Base-by-base conservation (phyloP, 352 stramenopile species). In the Nothophytophthora sp. region DNA sequence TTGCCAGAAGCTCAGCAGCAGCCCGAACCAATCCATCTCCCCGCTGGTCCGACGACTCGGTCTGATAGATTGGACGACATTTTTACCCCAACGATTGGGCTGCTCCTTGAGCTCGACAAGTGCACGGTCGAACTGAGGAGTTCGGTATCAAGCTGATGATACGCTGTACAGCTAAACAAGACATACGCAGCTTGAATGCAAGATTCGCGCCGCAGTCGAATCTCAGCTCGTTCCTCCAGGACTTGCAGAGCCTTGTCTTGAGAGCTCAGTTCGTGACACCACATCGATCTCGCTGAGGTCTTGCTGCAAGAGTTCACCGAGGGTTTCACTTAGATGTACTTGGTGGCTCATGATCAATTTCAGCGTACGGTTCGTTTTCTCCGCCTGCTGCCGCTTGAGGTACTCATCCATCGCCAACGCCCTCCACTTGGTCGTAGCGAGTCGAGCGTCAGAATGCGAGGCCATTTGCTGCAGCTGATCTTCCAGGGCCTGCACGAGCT, bases 361-460 rank as follows among this genome's bases (percentile, higher is more conserved):
- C 1, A 73, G 37, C 5, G 16, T 40, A 24, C 49, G 49, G 16
- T 73, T 73, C 15, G 38, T 58, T n/a, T 58, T 35, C 27, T 70
- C 64, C 10, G 60, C 38, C 18, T 55, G 52, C 12, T 49, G 45
- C 7, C 64, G 60, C 35, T 70, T 34, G 5, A 24, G 15, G 5
- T 28, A 57, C 23, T 67, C 45, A 1, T 30, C n/a, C 16, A 23
- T 18, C 7, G 47, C 64, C 15, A 67, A 27, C 16, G 54, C 33
- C 12, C 53, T 42, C 63, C 53, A 70, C 23, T 29, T 44, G 1
- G 33, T 15, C 2, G 7, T 12, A n/a, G 12, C 12, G 9, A 46
- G 23, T 15, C 13, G 3, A 7, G 20, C 2, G 2, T 4, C 6
- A 20, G 25, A 20, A 20, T 32, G 35, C 15, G 7, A 5, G 34